phyloP scores from a whole-genome alignment of 2,329 filamentous ascomycete genomes.

The Calonectria leucothoes region DNA sequence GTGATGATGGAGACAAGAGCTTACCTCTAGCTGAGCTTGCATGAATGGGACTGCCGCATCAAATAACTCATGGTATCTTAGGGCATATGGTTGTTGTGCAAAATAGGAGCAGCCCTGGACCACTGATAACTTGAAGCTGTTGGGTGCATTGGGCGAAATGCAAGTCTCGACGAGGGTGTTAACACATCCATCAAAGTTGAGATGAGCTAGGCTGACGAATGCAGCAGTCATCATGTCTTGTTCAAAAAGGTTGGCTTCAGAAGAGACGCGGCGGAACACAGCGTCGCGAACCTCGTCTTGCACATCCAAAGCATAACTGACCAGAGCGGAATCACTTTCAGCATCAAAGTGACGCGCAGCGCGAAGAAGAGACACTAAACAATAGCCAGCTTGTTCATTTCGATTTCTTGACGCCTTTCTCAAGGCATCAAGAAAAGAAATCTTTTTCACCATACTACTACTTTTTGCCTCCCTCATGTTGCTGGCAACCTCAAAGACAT shows the following conservation, averaged over 20 bases:
- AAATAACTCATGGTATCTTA: constrained; percentile 67
- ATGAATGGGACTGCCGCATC: constrained; percentile 67
- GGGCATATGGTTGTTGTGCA: constrained; percentile 61
- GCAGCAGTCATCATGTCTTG: constrained; percentile 74
- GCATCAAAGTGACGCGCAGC: constrained; percentile 72
- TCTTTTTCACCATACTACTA: constrained; percentile 72
- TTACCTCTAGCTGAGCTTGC: constrained; percentile 67
- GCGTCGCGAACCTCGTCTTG: constrained; percentile 76
- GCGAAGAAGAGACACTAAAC: constrained; percentile 70
- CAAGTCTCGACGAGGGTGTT: constrained; percentile 68
- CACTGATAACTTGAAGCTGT: constrained; percentile 71
- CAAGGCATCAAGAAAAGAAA: constrained; percentile 72
- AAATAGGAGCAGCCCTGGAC: constrained; percentile 74
- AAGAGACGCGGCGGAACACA: constrained; percentile 67
- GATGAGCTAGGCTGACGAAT: constrained; percentile 72
- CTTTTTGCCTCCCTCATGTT: constrained; percentile 74
- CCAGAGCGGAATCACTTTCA: constrained; percentile 71
- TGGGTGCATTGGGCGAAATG: constrained; percentile 66
- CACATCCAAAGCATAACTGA: constrained; percentile 77
- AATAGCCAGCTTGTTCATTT: constrained; percentile 76
- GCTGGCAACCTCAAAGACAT: constrained; percentile 77
- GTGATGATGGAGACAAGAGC: constrained; percentile 18
- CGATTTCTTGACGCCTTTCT: constrained; percentile 72
- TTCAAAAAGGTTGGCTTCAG: constrained; percentile 65
- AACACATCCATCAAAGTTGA: constrained; percentile 70